phyloP scores from a whole-genome alignment of 2,329 filamentous ascomycete genomes.

The Claviceps pazoutovae region DNA sequence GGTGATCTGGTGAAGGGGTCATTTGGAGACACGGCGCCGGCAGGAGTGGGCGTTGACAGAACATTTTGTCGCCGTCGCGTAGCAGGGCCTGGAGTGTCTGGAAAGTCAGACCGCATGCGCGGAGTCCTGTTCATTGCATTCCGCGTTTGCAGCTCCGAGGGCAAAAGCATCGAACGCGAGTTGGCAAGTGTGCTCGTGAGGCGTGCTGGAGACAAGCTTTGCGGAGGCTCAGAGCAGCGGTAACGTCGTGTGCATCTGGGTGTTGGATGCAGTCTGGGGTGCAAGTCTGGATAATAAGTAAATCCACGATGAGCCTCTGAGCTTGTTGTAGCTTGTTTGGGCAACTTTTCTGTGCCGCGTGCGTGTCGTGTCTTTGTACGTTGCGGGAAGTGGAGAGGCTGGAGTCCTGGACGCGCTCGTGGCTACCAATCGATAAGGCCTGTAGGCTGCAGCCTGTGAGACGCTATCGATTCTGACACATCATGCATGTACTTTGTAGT shows the following conservation, averaged over 20 bases:
- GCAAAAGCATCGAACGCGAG: conserved; percentile 5
- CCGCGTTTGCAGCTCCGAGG: conserved; percentile 18
- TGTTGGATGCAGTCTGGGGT: not conserved
- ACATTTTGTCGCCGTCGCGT: conserved; percentile 22
- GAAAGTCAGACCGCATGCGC: conserved; percentile 69
- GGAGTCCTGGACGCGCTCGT: not conserved
- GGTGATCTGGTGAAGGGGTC: conserved; percentile 18
- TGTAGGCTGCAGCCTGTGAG: too few relatives aligned
- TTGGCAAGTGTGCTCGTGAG: not conserved
- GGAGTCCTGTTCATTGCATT: conserved; percentile 75
- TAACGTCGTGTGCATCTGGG: not conserved
- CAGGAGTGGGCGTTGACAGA: conserved; percentile 19
- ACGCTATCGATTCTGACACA: too few relatives aligned
- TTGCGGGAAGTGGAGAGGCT: not conserved
- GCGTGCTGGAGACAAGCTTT: not conserved
- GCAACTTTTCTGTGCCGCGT: not conserved
- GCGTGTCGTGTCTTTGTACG: not conserved
- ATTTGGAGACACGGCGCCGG: conserved; percentile 16
- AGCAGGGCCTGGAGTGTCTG: conserved; percentile 51
- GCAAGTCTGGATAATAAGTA: not conserved
- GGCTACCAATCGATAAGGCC: not conserved
- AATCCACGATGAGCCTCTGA: not conserved
- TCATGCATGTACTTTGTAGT: too few relatives aligned
- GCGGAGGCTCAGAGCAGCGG: not conserved
- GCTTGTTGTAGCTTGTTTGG: not conserved